Base-by-base conservation (phyloP, 2,329 filamentous ascomycete genomes). In the Scopulariopsis brevicaulis region DNA sequence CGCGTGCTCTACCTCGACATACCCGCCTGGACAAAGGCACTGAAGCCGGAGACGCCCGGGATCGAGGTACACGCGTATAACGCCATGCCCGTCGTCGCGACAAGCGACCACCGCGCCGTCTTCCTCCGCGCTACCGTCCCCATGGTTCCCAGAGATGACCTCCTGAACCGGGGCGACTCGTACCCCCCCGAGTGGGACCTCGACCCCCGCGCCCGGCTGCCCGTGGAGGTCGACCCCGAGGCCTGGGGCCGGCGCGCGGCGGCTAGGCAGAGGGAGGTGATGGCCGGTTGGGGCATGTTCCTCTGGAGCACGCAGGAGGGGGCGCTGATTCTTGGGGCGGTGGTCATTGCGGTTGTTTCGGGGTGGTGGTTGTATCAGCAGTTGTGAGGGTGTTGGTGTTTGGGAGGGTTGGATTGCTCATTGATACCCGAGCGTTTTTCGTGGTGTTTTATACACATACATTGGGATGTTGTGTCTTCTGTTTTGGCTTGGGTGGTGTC, bases 101-200 rank as follows among this genome's bases (percentile, higher is more conserved):
- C 86, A 10, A 94, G 89, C 57, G 94, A 99, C 69, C 94, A 99
- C 71, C 83, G 90, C 34, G 81, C 91, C 7, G 94, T 97, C 2
- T 88, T 84, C 54, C 75, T 96, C 25, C 82, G 87, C 4, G 76
- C 85, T 8, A 74, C 76, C 0, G 78, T 96, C 18, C 86, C 89
- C 1, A 72, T 90, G 6, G 63, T 83, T 54, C 64, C 69, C 12
- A 69, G 70, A 2, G 65, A 68, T 11, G 70, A 72, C 51, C 68
- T 82, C 43, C 61, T 64, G 15, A 59, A 62, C n/a, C 59, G 59
- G 25, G 54, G 57, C 5, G 43, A 28, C 4, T 67, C 52, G 66
- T 65, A 7, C 64, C 46, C 67, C 34, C 62, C 66, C 46, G 66
- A 64, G 37, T 62, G 60, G 61, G 56, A 57, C 57, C 57, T 61